Base-by-base conservation (phyloP, 768 basidiomycete species). In the Mycena floridula region DNA sequence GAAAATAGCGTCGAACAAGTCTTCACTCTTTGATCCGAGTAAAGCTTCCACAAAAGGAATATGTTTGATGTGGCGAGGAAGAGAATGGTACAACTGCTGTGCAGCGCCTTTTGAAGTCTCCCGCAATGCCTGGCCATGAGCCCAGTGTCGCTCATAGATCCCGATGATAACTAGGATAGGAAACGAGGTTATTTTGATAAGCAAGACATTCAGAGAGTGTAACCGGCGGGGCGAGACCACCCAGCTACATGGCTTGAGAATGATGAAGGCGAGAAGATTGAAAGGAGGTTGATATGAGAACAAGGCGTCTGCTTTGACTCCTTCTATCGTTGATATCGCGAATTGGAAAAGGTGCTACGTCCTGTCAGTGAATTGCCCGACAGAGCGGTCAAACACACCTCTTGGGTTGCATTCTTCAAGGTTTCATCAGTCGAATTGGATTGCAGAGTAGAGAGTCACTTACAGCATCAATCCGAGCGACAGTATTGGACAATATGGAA, bases 261-360 rank as follows among this genome's bases (percentile, higher is more conserved):
- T 69, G 23, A 80, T 45, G 59, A 92, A 82, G 2, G 93, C 93
- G 16, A 88, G 65, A 16, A 90, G 66, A 54, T 89, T 91, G 74
- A 91, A 90, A 1, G 92, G 92, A 2, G 89, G 89, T 52, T 92
- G 88, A 55, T 96, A 95, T 38, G 85, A 90, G 67, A 94, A 90
- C 15, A 96, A 69, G 1, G 88, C 88, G 58, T 94, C 90, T 2
- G 85, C 82, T 58, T 92, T 92, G 57, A 92, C 86, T 20, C 89
- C 89, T 73, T 94, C 88, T 40, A 95, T 85, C 0, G 92, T 95
- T 26, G 79, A 70, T 45, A 96, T 85, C 6, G 89, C 77, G 53
- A 79, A 82, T 62, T 95, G 92, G 66, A 89, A 95, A 11, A 94
- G 64, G 62, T 90, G 87, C 83, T 93, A 54, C 3, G 45, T 27